Evolutionary conservation across 2,329 filamentous ascomycete species (phyloP), one percentile per base, ranked within the genome.

Genomic region (Xylaria sp.): DNA sequence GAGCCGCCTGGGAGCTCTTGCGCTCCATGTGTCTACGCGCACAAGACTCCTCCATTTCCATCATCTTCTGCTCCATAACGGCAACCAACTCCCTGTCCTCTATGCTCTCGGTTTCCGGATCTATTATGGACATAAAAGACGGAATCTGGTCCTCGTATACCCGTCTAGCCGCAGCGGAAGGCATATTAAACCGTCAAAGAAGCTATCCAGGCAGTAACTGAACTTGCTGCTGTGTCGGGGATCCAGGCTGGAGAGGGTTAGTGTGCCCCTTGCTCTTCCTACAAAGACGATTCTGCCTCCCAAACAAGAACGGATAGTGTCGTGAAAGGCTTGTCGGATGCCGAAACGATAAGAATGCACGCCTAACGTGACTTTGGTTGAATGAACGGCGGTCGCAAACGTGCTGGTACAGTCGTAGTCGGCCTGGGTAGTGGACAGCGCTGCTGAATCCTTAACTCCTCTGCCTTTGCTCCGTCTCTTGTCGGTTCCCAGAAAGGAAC

Each of bases 51-150:
- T 78, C 79, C 68, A 81, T 74, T 18, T 76, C 77, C 65, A 80
- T 78, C 68, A 83, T 74, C 64, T 82, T 82, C 37, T 79, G 75
- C 64, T 84, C 77, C 57, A 84, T 76, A 46, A 84, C 73, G 4
- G 82, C 82, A 48, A 84, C 79, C 9, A 80, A 75, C 59, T 79
- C 80, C 55, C 77, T 77, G 52, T 82, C 81, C 59, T 79, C 79
- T 71, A 82, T 81, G 59, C 75, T 78, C 66, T 80, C 81, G 66
- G 76, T 75, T 69, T 88, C 84, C 66, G 87, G 79, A 72, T 86
- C 85, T 76, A 88, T 89, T 59, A 90, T 87, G 59, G 87, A 87
- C 86, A 89, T 89, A 69, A 90, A 89, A 19, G 87, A 85, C 71
- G 87, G 87, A 79, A 90, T 87, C 73, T 87, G 84, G 71, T 87